Base-by-base conservation (phyloP, 2,329 filamentous ascomycete species). In the Coniella lustricola region DNA sequence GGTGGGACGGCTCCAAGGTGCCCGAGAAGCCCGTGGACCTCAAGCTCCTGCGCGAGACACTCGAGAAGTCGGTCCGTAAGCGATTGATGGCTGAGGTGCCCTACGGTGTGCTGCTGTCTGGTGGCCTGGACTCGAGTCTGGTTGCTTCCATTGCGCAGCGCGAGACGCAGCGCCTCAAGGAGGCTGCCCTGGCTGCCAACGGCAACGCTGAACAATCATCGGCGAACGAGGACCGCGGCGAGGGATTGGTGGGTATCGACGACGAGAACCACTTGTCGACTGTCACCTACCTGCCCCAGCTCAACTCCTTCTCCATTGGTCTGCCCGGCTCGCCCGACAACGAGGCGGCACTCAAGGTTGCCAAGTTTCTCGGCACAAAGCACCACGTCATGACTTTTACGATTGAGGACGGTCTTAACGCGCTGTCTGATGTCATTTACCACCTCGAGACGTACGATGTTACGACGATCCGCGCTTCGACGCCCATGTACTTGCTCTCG, bases 351-450 rank as follows among this genome's bases (percentile, higher is more conserved):
- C 74, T 90, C 49, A 87, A 96, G 70, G 93, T 96, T 16, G 93
- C 93, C 62, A 87, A 91, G 67, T 98, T 95, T 76, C 81, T 98
- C 36, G 94, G 93, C 62, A 98, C 93, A 49, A 94, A 93, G 74
- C 93, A 98, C 69, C 90, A 98, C 71, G 88, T 90, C 61, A 94
- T 98, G 77, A 97, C 90, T 47, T 98, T 98, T 68, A 97, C 93
- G 53, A 85, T 98, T 49, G 88, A 98, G 67, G 93, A 98, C 63
- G 93, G 93, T 51, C 84, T 98, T 63, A 91, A 98, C 70, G 91
- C 93, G 16, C 81, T 98, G 7, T 94, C 88, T 32, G 93, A 98
- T 67, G 93, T 98, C 64, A 97, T 98, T 65, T 96, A 86, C 74
- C 93, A 98, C 71, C 82, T 98, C 53, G 93, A 98, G 75, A 89